These are phyloP conservation scores for Graphium sp. DNA, from an alignment of 2,329 filamentous ascomycete genomes.

Conservation along the genomic window DNA sequence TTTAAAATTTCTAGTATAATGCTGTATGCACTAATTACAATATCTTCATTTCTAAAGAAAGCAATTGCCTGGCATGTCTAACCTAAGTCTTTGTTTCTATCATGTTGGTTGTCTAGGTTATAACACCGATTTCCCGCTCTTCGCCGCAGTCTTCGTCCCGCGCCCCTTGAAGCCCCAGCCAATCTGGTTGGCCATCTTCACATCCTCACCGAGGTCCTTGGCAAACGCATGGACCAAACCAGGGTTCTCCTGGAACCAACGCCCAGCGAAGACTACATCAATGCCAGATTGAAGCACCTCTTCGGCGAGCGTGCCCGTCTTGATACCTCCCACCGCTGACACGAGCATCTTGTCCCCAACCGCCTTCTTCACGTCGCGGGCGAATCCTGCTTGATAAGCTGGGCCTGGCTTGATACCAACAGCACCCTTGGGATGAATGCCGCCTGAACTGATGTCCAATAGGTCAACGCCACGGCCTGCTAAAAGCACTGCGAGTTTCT, in stretches of 20 bases:
- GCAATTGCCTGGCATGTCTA: too few species aligned
- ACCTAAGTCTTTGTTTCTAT: too few species aligned
- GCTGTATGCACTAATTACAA: too few species aligned
- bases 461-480: conserved; percentile 55
- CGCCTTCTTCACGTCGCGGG: conserved; percentile 52
- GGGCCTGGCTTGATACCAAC: conserved; percentile 39
- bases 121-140: too few species aligned
- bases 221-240: conserved; percentile 37
- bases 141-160: conserved; percentile 9
- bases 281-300: conserved; percentile 24
- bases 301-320: conserved; percentile 24
- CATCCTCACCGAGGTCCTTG: conserved; percentile 28
- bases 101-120: too few species aligned
- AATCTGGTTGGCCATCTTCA: conserved; percentile 34
- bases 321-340: conserved; percentile 31
- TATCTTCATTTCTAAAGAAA: too few species aligned
- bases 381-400: conserved; percentile 56
- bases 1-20: too few species aligned
- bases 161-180: conserved; percentile 34
- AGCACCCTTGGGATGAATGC: conserved; percentile 41
- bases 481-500: conserved; percentile 44
- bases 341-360: conserved; percentile 41
- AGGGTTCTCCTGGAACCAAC: conserved; percentile 42
- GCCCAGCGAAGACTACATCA: conserved; percentile 30
- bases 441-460: conserved; percentile 55